Percentiles rank a stretch among this genome's conserved stretches.
Conservation (phyloP, 2,329 filamentous ascomycete species). For the Pseudogymnoascus sp. region DNA sequence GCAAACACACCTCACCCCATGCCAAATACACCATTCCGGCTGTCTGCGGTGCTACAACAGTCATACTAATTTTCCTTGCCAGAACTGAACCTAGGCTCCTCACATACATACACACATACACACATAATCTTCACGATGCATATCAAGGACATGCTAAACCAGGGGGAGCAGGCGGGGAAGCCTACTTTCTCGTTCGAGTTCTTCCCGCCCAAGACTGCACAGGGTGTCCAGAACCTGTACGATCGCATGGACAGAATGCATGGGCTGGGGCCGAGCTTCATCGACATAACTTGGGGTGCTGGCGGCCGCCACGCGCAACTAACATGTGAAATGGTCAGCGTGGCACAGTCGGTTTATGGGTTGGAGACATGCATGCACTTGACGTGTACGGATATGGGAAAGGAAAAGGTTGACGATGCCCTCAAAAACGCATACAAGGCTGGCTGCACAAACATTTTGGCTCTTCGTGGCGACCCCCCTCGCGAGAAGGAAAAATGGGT, state of each 20-base stretch:
- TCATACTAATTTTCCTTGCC: background rate
- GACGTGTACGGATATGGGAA: conserved; percentile 96
- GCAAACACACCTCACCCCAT: background rate
- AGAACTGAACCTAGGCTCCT: conserved; percentile 4
- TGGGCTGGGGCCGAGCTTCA: conserved; percentile 84
- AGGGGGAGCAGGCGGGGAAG: conserved; percentile 68
- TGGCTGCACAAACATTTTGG: conserved; percentile 95
- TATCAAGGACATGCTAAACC: conserved; percentile 82
- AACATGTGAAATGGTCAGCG: conserved; percentile 95
- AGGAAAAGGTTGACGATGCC: conserved; percentile 82
- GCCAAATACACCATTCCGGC: background rate
- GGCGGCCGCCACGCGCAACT: conserved; percentile 84
- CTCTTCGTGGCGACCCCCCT: conserved; percentile 85
- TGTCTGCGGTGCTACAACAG: background rate
- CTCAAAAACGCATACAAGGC: conserved; percentile 83
- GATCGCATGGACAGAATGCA: conserved; percentile 99
- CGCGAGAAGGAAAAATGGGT: conserved; percentile 92
- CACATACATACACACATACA: background rate
- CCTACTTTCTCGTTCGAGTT: conserved; percentile 98
- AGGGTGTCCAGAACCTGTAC: conserved; percentile 98
- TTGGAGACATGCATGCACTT: conserved; percentile 99
- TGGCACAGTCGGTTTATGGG: conserved; percentile 89
- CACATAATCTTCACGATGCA: conserved; percentile 59
- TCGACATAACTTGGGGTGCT: conserved; percentile 97
- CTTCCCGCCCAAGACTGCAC: conserved; percentile 95